Evolutionary conservation across 179 eudicot species (phyloP), one percentile per base, ranked within the genome.

Genomic region (Gypsophila paniculata): DNA sequence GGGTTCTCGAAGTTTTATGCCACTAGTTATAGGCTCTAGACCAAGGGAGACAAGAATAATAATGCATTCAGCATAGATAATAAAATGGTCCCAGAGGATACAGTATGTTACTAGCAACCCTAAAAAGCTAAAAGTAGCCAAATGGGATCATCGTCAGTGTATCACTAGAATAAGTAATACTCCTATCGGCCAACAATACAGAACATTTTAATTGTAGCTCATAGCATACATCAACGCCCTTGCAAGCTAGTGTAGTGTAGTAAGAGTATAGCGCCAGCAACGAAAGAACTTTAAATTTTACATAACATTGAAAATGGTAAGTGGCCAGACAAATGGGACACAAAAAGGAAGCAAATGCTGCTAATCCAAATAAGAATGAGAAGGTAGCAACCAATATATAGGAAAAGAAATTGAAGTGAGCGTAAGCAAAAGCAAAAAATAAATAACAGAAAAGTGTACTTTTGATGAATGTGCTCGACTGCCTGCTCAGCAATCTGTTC

Each of bases 401-500:
- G 18, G 26, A 52, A 69, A 18, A 5, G n/a, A 48, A 1, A 22
- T 5, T 4, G 2, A 15, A 68, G 25, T 21, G 6, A 14, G 3
- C 23, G 3, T 11, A 15, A 5, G 3, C 13, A 48, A 25, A 26
- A 29, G 6, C 22, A 15, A 25, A 44, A 4, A 61, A 42, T n/a
- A 13, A 63, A 29, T 58, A 42, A 42, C 8, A 65, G 48, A 65
- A 49, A 25, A 21, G 67, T 63, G 51, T 90, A 94, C 99, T 94
- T 94, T 54, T 94, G 99, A 76, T 94, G 99, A 74, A 94, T 94
- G 87, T 91, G 99, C 83, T 94, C 99, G 36, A 94, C 96, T 5
- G 99, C 99, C 82, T 94, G 97, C 80, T 94, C 99, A 51, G 99
- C 97, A 81, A 94, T 94, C 81, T 87, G 94, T 66, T 94, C 97